Conservation (phyloP, 441 rosid species). For the Sinapis alba region DNA sequence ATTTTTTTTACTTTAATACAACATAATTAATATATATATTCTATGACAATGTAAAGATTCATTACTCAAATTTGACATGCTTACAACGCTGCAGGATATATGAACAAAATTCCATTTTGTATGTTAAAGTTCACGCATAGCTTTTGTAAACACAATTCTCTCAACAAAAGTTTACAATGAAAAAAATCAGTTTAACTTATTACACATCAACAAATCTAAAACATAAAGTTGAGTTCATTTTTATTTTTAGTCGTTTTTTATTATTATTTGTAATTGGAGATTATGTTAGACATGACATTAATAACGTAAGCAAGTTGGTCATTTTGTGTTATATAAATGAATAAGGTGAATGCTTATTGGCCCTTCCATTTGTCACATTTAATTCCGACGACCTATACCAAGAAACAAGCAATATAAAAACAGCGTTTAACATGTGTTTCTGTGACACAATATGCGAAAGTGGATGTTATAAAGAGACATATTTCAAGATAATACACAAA, state of each 20-base stretch:
- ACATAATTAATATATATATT: neutral
- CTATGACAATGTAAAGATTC: neutral
- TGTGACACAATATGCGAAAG: too few relatives aligned
- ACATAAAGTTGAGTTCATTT: too few relatives aligned
- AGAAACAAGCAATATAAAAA: too few relatives aligned
- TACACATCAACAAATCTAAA: too few relatives aligned
- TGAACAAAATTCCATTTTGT: neutral
- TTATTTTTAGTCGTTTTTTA: neutral
- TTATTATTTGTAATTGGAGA: neutral
- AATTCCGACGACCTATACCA: too few relatives aligned
- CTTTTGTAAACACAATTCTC: neutral
- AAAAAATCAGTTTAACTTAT: neutral
- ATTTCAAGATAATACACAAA: too few relatives aligned
- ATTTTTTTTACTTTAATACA: neutral
- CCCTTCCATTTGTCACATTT: too few relatives aligned
- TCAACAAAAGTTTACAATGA: neutral
- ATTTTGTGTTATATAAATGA: constrained; percentile 14
- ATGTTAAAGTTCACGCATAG: neutral
- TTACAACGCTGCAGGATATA: neutral
- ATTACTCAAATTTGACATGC: neutral
- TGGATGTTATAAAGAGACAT: too few relatives aligned
- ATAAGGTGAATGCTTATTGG: constrained; percentile 28
- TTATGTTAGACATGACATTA: constrained; percentile 1
- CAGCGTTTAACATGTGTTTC: too few relatives aligned
- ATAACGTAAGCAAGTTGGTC: constrained; percentile 34